These are phyloP conservation scores for Pulveroboletus ravenelii DNA, from an alignment of 768 basidiomycete species.

Conservation along the genomic window DNA sequence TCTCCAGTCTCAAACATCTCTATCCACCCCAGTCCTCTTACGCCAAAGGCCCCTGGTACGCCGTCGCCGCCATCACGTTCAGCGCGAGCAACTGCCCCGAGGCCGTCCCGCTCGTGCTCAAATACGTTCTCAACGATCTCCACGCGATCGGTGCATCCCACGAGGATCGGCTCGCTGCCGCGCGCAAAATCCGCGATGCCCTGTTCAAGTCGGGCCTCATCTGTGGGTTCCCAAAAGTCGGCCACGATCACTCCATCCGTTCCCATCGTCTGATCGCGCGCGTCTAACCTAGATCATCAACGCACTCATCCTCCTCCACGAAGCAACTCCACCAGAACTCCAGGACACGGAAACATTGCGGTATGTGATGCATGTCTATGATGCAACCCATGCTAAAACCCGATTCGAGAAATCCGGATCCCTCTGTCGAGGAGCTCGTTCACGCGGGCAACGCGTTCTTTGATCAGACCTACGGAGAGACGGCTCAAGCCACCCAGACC, in stretches of 20 bases:
- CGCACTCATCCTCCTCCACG: conserved; percentile 45
- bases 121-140: conserved; percentile 44
- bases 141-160: conserved; percentile 25
- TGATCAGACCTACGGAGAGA: conserved; percentile 51
- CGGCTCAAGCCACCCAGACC: conserved; percentile 42
- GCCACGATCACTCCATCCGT: neutral
- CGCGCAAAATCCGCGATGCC: conserved; percentile 55
- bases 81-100: conserved; percentile 57
- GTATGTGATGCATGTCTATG: conserved; percentile 26
- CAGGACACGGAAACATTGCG: conserved; percentile 44
- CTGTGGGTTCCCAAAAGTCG: conserved; percentile 55
- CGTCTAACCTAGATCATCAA: conserved; percentile 41
- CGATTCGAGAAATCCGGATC: conserved; percentile 36
- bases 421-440: conserved; percentile 41
- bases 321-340: conserved; percentile 49
- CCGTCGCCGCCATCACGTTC: conserved; percentile 53
- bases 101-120: conserved; percentile 51
- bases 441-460: conserved; percentile 42
- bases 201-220: conserved; percentile 58
- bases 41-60: conserved; percentile 52
- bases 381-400: neutral
- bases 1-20: conserved; percentile 40
- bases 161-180: conserved; percentile 39
- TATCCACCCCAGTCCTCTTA: conserved; percentile 35
- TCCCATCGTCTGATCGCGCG: neutral